These are phyloP conservation scores for Echites panduratus DNA, from an alignment of 257 asterid species.

Conservation along the genomic window DNA sequence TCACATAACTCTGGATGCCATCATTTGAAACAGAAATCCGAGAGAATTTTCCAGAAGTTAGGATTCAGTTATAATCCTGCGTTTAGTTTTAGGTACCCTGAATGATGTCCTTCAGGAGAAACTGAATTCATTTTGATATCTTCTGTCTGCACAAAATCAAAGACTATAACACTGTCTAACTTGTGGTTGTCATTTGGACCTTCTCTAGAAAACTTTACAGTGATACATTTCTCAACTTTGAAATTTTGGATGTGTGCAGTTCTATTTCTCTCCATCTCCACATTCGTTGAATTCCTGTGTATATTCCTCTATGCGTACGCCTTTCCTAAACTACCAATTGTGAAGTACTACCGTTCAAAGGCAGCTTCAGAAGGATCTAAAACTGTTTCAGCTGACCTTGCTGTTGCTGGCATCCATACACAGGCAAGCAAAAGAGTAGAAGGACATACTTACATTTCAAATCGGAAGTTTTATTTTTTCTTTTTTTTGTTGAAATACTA, in stretches of 20 bases:
- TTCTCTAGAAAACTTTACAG: background rate
- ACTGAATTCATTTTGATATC: background rate
- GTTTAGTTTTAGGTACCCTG: no score
- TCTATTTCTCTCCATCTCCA: constrained; percentile 57
- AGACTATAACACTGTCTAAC: background rate
- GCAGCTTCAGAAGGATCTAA: constrained; percentile 86
- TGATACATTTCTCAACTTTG: background rate
- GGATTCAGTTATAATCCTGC: no score
- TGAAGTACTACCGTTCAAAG: constrained; percentile 59
- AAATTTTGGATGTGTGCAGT: constrained; percentile 35
- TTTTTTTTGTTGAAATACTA: background rate
- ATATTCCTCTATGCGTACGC: constrained; percentile 55
- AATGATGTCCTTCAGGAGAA: background rate
- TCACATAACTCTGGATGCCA: background rate
- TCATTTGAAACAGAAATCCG: background rate
- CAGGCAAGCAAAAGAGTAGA: constrained; percentile 16
- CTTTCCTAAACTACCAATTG: constrained; percentile 62
- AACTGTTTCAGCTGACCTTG: constrained; percentile 83
- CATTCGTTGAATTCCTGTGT: constrained; percentile 60
- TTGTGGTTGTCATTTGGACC: background rate
- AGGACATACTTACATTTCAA: background rate
- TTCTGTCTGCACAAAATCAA: background rate
- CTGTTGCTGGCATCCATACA: constrained; percentile 63
- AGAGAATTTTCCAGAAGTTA: background rate
- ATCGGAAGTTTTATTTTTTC: background rate